Conservation (phyloP, 495 filamentous ascomycete genomes). For the Talaromyces borbonicus region DNA sequence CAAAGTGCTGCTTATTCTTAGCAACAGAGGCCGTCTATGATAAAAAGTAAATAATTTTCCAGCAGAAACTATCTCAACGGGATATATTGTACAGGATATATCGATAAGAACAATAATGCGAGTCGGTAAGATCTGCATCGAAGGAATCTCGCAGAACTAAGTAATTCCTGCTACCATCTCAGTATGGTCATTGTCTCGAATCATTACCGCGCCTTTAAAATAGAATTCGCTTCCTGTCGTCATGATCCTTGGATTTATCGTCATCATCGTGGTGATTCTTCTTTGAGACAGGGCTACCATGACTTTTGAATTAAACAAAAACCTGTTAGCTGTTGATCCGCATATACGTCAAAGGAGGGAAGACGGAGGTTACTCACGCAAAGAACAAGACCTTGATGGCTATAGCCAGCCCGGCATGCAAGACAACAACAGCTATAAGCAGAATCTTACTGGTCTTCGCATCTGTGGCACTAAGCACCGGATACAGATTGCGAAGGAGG, state of each 20-base stretch:
- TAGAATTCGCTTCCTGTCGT: slow-evolving; percentile 24
- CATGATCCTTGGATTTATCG: slow-evolving; percentile 16
- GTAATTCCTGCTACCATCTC: too few relatives aligned
- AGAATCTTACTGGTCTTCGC: slow-evolving; percentile 82
- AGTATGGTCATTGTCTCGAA: too few relatives aligned
- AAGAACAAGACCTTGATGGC: slow-evolving; percentile 97
- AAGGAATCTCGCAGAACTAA: too few relatives aligned
- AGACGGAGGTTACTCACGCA: slow-evolving; percentile 42
- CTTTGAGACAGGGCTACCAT: slow-evolving; percentile 55
- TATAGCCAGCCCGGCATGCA: slow-evolving; percentile 81
- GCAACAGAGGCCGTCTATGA: too few relatives aligned
- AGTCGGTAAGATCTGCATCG: too few relatives aligned
- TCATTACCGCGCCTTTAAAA: slow-evolving; percentile 9
- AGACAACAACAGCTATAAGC: slow-evolving; percentile 67
- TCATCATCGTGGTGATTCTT: slow-evolving; percentile 29
- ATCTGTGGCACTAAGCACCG: slow-evolving; percentile 86
- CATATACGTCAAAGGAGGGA: not conserved
- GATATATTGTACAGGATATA: not conserved
- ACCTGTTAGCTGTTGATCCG: slow-evolving; percentile 10
- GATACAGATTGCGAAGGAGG: slow-evolving; percentile 85
- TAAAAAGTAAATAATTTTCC: too few relatives aligned
- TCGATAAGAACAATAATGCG: too few relatives aligned
- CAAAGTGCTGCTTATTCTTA: too few relatives aligned
- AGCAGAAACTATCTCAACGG: not conserved
- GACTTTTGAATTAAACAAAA: slow-evolving; percentile 27